Evolutionary conservation across 768 basidiomycete genomes (phyloP).

Genomic region (Lentinula sp.): DNA sequence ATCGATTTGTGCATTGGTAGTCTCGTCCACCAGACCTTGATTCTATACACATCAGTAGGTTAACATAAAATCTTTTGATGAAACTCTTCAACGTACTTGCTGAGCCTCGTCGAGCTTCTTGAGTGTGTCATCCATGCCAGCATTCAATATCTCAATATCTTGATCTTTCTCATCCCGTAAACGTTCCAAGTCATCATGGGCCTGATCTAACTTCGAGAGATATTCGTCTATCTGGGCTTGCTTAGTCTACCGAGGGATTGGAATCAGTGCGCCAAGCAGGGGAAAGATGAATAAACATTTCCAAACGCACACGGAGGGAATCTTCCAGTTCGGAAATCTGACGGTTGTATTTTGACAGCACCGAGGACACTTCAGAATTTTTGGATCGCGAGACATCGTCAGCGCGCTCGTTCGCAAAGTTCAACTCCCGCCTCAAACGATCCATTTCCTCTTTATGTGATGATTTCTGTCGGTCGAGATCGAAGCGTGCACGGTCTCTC

Average conservation of each 20-base stretch:
- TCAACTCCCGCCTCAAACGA: conserved; percentile 83
- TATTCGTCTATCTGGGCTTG: conserved; percentile 97
- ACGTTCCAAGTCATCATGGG: conserved; percentile 70
- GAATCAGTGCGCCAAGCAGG: conserved; percentile 5
- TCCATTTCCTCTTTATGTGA: conserved; percentile 95
- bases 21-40: conserved; percentile 80
- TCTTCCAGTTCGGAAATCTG: conserved; percentile 97
- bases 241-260: conserved; percentile 55
- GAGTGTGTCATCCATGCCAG: conserved; percentile 90
- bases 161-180: conserved; percentile 94
- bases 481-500: conserved; percentile 92
- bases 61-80: conserved; percentile 11
- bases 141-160: conserved; percentile 92
- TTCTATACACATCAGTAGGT: conserved; percentile 37
- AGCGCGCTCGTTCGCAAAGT: conserved; percentile 96
- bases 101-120: conserved; percentile 83
- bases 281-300: background rate
- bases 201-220: conserved; percentile 70
- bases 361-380: conserved; percentile 84
- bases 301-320: conserved; percentile 70
- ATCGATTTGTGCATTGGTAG: conserved; percentile 95
- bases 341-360: conserved; percentile 91
- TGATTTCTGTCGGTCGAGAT: conserved; percentile 88
- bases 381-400: conserved; percentile 90
- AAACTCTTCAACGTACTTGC: conserved; percentile 41